Conservation (phyloP, 306 rosid genomes). For the Corylus americana region DNA sequence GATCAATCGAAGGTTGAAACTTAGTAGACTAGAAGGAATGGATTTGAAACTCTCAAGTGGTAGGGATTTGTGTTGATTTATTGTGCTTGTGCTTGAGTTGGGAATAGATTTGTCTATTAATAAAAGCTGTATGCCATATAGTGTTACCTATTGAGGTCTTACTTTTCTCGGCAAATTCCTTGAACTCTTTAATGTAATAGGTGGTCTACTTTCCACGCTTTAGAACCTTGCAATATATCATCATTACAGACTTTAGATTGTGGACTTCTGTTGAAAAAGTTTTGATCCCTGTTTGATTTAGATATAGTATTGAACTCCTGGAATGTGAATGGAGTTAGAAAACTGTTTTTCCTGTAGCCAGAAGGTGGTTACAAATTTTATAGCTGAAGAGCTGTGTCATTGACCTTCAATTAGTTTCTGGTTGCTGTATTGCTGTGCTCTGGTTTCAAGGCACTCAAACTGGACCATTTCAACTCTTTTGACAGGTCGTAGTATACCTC, state of each 20-base stretch:
- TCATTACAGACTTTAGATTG: too few species aligned
- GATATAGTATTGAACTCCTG: neutral
- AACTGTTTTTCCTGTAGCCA: neutral
- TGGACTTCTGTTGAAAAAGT: too few species aligned
- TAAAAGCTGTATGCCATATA: neutral
- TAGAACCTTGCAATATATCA: neutral
- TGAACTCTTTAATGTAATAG: too few species aligned
- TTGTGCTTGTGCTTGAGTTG: neutral
- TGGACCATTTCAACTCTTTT: too few species aligned
- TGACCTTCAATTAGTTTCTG: neutral
- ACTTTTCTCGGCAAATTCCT: neutral
- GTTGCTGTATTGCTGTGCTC: neutral
- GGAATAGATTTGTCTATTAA: neutral
- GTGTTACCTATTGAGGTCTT: neutral
- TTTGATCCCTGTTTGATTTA: neutral
- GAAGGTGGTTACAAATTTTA: neutral
- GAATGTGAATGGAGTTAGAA: neutral
- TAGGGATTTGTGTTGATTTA: neutral
- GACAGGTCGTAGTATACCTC: neutral
- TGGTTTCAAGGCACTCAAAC: neutral
- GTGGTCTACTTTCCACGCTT: too few species aligned
- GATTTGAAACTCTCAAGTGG: neutral
- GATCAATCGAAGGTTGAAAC: conserved; percentile 8
- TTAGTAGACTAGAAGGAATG: neutral
- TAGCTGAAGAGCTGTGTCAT: neutral